Percentiles rank a stretch among this genome's conserved stretches.
Conservation (phyloP, 805 yeast genomes). For the Cyberlindnera suaveolens region DNA sequence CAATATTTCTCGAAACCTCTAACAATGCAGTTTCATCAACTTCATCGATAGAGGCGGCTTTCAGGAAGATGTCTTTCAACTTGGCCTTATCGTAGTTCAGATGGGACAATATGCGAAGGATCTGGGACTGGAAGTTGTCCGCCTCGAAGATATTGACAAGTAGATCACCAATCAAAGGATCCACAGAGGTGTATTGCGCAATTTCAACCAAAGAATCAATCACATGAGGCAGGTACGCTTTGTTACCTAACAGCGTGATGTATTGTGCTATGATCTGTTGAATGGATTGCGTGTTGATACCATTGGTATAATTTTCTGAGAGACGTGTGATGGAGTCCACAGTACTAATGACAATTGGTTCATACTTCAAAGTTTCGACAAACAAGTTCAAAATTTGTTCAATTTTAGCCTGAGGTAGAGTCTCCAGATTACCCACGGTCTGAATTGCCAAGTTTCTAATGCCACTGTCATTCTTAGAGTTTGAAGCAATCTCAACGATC, state of each 20-base stretch:
- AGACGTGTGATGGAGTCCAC: conserved; percentile 23
- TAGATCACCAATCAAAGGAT: conserved; percentile 16
- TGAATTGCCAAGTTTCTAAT: conserved; percentile 31
- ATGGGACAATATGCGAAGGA: conserved; percentile 19
- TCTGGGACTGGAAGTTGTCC: conserved; percentile 16
- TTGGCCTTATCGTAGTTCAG: conserved; percentile 12
- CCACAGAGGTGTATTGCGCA: conserved; percentile 15
- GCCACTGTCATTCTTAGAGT: conserved; percentile 31
- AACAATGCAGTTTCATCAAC: conserved; percentile 23
- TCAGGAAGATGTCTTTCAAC: conserved; percentile 15
- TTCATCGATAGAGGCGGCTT: conserved; percentile 19
- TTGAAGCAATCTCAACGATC: conserved; percentile 29
- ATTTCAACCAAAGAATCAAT: conserved; percentile 20
- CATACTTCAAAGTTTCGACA: conserved; percentile 28
- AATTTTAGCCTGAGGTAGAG: conserved; percentile 17
- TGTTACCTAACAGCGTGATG: conserved; percentile 8
- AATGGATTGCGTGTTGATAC: conserved; percentile 7
- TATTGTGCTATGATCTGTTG: conserved; percentile 10
- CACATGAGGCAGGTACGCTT: conserved; percentile 9
- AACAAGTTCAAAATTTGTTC: conserved; percentile 27
- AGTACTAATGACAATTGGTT: conserved; percentile 28
- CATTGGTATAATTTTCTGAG: conserved; percentile 13
- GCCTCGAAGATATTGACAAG: conserved; percentile 13
- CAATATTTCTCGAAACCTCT: conserved; percentile 21
- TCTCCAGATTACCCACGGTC: conserved; percentile 25